Base-by-base conservation (phyloP, 148 eudicot genomes). In the Vaccinium darrowii region DNA sequence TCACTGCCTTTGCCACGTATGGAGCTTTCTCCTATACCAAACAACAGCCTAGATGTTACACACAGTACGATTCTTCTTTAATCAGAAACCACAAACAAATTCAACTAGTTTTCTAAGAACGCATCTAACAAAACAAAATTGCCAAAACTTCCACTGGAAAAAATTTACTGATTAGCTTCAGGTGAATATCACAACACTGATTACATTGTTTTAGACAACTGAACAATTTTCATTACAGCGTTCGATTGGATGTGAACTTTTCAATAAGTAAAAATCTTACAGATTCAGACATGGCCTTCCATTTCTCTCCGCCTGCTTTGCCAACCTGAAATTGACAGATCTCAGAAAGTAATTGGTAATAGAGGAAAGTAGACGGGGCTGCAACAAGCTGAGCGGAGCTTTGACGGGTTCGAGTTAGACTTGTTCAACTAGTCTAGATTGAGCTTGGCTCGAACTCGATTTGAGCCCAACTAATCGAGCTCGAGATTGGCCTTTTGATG, bases 11-110 rank as follows among this genome's bases (percentile, higher is more conserved):
- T 3, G 74, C 80, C 65, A 75, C 77, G 33, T 51, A 86, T 1
- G 87, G 87, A 76, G 80, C 84, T 63, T 86, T 86, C 87, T 86
- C 87, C 87, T 86, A 81, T 14, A 15, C 18, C 8, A 30, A 7
- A 74, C 23, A 58, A 63, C 12, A 74, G 15, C 14, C 50, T 49
- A 19, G 54, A 14, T 52, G 16, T 21, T 21, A 50, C 1, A 23
- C 9, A 62, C 11, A 2, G 49, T 23, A 5, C 0, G 14, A 30
- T 14, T 12, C 21, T 16, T 62, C 67, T 62, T 62, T 62, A n/a
- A 62, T 7, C 11, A 21, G 27, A 62, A 62, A 21, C 21, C 11
- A n/a, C 25, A n/a, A n/a, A 21, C 27, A 62, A n/a, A 62, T 19
- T 21, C 67, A 21, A 62, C 23, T 25, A 62, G 57, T 54, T 54